Base-by-base conservation (phyloP, 768 basidiomycete genomes). In the Lactarius indigo region DNA sequence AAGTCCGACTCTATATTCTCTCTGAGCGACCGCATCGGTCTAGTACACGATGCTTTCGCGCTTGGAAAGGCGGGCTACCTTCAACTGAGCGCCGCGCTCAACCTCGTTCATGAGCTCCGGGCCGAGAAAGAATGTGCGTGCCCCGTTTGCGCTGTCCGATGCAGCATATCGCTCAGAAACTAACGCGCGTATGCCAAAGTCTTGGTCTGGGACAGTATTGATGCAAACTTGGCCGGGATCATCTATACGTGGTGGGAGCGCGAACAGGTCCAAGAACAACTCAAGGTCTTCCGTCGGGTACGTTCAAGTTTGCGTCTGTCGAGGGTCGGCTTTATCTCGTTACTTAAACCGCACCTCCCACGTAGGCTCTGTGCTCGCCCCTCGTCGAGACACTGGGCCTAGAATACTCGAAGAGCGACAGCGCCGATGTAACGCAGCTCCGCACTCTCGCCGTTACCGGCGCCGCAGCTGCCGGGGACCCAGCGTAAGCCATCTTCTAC, bases 211-310 rank as follows among this genome's bases (percentile, higher is more conserved):
- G 80, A 84, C 58, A 85, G 85, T 64, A 86, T 96, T 57, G 77
- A 82, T 4, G 78, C 79, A 13, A 86, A 82, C 59, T 76, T 98
- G 59, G 71, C 73, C 31, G 75, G 78, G 41, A 76, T 97, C 35
- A 74, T 80, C 12, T 83, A 81, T 8, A 84, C 86, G 2, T 97
- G 94, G 91, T 97, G 92, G 90, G 94, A 96, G 76, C 79, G 93
- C 72, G 79, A 76, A 39, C 81, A 78, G 33, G 79, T 82, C 70
- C 80, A 78, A 41, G 82, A 81, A 42, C 79, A 81, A 57, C 73
- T 96, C 57, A 80, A 90, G 65, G 82, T 39, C 37, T 39, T 39
- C 15, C 15, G 37, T 39, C 37, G 81, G 72, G 90, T 89, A 74
- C 63, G 84, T 75, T n/a, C n/a, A n/a, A n/a, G n/a, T n/a, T 12